phyloP scores from a whole-genome alignment of 2,329 filamentous ascomycete genomes.

The Huntiella bhutanensis region DNA sequence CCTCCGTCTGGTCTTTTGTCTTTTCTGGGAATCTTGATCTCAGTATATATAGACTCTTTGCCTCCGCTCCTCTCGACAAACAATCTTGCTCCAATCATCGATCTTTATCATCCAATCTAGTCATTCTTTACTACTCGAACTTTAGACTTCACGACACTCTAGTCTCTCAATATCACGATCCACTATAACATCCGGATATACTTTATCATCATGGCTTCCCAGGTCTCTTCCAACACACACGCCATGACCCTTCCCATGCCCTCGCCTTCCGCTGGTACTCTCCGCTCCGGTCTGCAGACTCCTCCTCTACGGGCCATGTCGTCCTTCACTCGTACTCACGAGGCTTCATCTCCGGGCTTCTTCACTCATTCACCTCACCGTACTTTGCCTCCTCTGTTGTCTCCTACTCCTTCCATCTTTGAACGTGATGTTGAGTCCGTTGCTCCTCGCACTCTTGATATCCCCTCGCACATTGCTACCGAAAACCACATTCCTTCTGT shows the following conservation, averaged over 20 bases:
- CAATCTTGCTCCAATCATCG: too few relatives aligned
- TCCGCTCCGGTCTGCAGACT: neutral
- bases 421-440: conserved; percentile 73
- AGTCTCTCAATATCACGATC: conserved; percentile 1
- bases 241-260: conserved; percentile 17
- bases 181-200: neutral
- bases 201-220: conserved; percentile 16
- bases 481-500: conserved; percentile 89
- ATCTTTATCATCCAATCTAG: neutral
- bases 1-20: too few relatives aligned
- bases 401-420: conserved; percentile 66
- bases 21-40: neutral
- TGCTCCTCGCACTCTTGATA: conserved; percentile 62
- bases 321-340: conserved; percentile 16
- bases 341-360: conserved; percentile 23
- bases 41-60: neutral
- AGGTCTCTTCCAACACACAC: conserved; percentile 42
- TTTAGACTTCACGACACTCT: neutral
- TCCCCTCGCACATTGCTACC: conserved; percentile 81
- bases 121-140: neutral
- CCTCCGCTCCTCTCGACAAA: neutral
- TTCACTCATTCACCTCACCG: conserved; percentile 42
- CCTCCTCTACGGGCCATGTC: conserved; percentile 7
- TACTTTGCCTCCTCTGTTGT: conserved; percentile 43
- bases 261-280: neutral